Evolutionary conservation across 768 basidiomycete genomes (phyloP), one percentile per base, ranked within the genome.

Genomic region (Naganishia vishniacii): DNA sequence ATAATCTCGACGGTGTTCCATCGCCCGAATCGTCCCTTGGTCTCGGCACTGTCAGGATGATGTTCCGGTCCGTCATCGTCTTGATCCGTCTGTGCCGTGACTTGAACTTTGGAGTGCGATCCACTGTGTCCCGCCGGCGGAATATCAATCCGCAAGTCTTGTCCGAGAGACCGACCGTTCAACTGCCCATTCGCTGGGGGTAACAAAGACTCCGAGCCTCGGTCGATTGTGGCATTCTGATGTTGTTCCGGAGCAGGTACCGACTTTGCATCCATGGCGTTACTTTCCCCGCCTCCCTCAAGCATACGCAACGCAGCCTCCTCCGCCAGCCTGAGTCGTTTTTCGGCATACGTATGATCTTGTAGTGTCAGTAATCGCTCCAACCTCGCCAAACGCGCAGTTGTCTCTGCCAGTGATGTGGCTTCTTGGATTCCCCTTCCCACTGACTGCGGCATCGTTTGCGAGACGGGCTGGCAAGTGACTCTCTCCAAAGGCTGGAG

Each of bases 331-430:
- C 41, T 51, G 4, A 63, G 32, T 6, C 62, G 48, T 34, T 63
- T 63, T 41, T 63, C 62, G 6, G 49, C 62, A 47, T 63, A 63
- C 37, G 48, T 40, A 31, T 63, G 62, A 28, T 63, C 62, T 41
- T 63, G 48, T 15, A 63, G 49, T 26, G 62, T 51, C 28, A 63
- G 32, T 6, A 63, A 37, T 11, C 62, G 37, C 41, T 63, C 62
- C 29, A 63, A 23, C 18, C 62, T 46, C 40, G 62, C 48, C 26
- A 63, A 37, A 23, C 62, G 48, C 13, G 62, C 62, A 1, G 62
- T 63, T 18, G 62, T 63, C 20, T 63, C 62, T 31, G 62, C 62
- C 48, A 63, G 26, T 20, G 20, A 12, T 4, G 47, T 62, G 12
- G 61, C 40, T 48, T 11, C 45, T n/a, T 1, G 16, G 9, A 25